A percentile compares a stretch with the other conserved stretches of the same genome.
phyloP scores from a whole-genome alignment of 495 filamentous ascomycete genomes.

The Pyrenula aspistea region DNA sequence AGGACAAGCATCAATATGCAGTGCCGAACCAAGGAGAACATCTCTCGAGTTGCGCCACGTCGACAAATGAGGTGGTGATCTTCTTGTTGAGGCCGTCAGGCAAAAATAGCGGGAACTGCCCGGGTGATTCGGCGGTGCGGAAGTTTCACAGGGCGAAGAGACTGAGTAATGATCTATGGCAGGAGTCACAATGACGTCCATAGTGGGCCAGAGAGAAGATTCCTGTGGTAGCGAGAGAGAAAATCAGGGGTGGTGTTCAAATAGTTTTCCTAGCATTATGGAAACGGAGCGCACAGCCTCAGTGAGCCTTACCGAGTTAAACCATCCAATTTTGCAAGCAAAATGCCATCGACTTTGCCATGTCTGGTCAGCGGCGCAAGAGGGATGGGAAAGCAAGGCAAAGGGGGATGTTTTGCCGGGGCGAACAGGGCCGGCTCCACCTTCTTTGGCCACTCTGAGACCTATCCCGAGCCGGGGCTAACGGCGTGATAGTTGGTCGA shows the following conservation, averaged over 20 bases:
- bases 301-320: background rate
- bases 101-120: no score
- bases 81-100: no score
- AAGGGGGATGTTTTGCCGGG: no score
- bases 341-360: background rate
- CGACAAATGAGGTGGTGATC: background rate
- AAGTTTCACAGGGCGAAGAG: no score
- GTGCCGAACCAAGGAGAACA: background rate
- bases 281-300: background rate
- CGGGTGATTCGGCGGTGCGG: no score
- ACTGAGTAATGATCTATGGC: no score
- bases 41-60: background rate
- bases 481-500: background rate
- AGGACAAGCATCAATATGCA: background rate
- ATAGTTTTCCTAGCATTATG: no score
- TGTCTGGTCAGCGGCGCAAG: background rate
- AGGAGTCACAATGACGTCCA: background rate
- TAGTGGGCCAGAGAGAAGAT: background rate
- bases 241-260: no score
- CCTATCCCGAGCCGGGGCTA: background rate
- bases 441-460: background rate
- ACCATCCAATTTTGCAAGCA: background rate
- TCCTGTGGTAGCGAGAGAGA: background rate
- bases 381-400: background rate
- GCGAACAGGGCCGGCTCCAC: background rate